Evolutionary conservation across 2,329 filamentous ascomycete species (phyloP), one percentile per base, ranked within the genome.

Genomic region (Aspergillus aculeatus): DNA sequence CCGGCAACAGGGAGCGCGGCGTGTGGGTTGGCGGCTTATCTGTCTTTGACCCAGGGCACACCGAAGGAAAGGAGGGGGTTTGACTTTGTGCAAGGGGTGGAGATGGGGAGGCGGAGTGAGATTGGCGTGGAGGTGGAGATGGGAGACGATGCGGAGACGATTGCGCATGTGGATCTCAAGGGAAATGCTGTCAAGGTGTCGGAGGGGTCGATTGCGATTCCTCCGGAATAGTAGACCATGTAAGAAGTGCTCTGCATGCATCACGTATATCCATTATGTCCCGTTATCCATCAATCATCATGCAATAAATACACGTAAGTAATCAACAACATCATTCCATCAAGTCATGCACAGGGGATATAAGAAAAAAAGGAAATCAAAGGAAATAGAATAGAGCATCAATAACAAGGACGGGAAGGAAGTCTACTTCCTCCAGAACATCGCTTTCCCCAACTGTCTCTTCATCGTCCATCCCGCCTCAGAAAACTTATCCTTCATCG

Each of bases 1-100:
- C 66, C 73, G 16, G 73, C 72, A 5, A 75, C 73, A 5, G 88
- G 87, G 0, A 86, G 84, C 60, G 86, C 87, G 31, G 85, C 86
- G 5, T 82, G 81, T 68, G 82, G 83, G 7, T 71, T 90, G 64
- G 77, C 78, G 21, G 76, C 80, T 57, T 88, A 84, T 66, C 74
- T 89, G 61, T 78, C 82, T 4, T 68, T 83, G 54, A 71, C 71
- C n/a, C 1, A 44, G 76, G 70, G n/a, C 71, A 67, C 23, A 55
- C 56, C n/a, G 2, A 59, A 66, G 47, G 11, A 47, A 26, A 61
- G 62, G 50, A 72, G 70, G 24, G 72, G 71, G 56, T 87, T 83
- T 64, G 77, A 81, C 59, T 75, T 89, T 62, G 83, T 83, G 60
- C 87, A 90, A 75, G 88, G 87, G 0, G 84, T 89, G 10, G 87